phyloP scores from a whole-genome alignment of 2,329 filamentous ascomycete genomes.

The Diaporthe ampelina region DNA sequence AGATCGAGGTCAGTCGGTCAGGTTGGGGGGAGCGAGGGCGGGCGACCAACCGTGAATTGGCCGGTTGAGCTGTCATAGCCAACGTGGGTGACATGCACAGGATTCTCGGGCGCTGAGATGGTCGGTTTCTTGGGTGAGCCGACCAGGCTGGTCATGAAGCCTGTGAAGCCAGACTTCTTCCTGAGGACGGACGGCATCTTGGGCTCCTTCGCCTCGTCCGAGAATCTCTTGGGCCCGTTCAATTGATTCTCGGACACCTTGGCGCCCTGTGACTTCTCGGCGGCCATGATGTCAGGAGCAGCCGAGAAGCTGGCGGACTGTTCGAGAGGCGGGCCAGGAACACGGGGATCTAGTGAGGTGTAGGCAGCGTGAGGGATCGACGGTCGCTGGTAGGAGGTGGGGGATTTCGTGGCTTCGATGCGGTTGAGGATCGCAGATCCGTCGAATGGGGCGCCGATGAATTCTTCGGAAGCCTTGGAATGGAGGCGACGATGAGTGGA shows the following conservation, averaged over 20 bases:
- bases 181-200: constrained; percentile 72
- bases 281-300: constrained; percentile 64
- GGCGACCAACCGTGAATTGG: constrained; percentile 86
- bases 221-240: constrained; percentile 78
- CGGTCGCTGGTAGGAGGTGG: constrained; percentile 45
- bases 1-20: constrained; percentile 38
- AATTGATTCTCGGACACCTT: constrained; percentile 60
- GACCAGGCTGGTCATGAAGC: constrained; percentile 86
- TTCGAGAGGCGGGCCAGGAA: constrained; percentile 68
- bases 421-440: constrained; percentile 72
- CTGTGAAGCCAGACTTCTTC: constrained; percentile 91
- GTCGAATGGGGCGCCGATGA: constrained; percentile 77
- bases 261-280: constrained; percentile 58
- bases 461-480: constrained; percentile 67
- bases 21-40: not conserved
- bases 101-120: constrained; percentile 98
- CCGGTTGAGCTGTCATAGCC: constrained; percentile 97
- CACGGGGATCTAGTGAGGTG: constrained; percentile 67
- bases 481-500: constrained; percentile 54
- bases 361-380: constrained; percentile 54
- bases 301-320: constrained; percentile 75
- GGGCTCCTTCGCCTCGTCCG: constrained; percentile 79
- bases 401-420: constrained; percentile 66
- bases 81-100: constrained; percentile 97
- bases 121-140: constrained; percentile 90